phyloP scores from a whole-genome alignment of 805 yeast species.

The Wickerhamomyces bovis region DNA sequence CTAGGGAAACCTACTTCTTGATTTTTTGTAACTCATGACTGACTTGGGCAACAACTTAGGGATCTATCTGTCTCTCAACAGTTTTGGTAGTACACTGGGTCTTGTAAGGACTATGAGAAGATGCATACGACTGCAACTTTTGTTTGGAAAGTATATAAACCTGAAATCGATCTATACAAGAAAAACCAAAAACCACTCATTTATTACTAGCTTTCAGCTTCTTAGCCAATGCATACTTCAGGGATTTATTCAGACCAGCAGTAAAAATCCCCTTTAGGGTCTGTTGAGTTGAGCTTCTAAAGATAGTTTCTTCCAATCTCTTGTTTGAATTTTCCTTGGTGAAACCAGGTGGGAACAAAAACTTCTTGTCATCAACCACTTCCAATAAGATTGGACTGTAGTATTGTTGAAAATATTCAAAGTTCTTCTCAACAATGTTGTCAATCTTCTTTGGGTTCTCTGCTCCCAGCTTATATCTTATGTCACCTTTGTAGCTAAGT shows the following conservation, averaged over 20 bases:
- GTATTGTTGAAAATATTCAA: slow-evolving; percentile 57
- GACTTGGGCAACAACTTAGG: no score
- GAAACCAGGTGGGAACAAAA: slow-evolving; percentile 33
- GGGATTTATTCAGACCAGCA: slow-evolving; percentile 72
- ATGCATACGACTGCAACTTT: neutral
- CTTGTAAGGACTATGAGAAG: no score
- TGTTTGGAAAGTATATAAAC: neutral
- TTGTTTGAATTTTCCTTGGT: slow-evolving; percentile 29
- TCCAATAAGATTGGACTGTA: slow-evolving; percentile 56
- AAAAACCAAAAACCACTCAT: neutral
- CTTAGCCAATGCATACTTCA: slow-evolving; percentile 75
- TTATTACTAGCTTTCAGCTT: slow-evolving; percentile 31
- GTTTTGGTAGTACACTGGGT: no score
- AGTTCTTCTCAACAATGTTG: slow-evolving; percentile 80
- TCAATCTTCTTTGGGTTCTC: slow-evolving; percentile 86
- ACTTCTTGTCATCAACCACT: slow-evolving; percentile 27
- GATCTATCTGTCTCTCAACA: no score
- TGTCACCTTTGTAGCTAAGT: slow-evolving; percentile 85
- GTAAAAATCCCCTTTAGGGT: slow-evolving; percentile 78
- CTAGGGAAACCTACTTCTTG: no score
- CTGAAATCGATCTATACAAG: neutral
- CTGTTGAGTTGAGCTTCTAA: slow-evolving; percentile 67
- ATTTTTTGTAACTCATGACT: no score
- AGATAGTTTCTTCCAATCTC: slow-evolving; percentile 49
- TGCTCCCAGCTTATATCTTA: slow-evolving; percentile 78